Evolutionary conservation across 768 basidiomycete species (phyloP).

Genomic region (Neoboletus magnificus): DNA sequence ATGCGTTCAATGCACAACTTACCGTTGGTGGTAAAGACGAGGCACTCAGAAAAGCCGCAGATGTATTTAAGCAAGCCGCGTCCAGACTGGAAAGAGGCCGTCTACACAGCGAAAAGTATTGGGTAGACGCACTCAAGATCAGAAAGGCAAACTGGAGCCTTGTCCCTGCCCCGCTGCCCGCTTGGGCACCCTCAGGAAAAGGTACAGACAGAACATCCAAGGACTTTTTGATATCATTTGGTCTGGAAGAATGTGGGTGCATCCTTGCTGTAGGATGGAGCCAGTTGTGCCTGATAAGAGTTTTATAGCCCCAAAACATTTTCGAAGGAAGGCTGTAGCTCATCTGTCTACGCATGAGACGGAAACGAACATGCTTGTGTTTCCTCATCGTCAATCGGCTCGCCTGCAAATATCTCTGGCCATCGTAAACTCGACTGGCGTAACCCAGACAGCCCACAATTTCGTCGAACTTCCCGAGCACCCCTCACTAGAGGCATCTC

Average conservation of each 20-base stretch:
- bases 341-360: conserved; percentile 53
- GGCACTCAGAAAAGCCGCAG: conserved; percentile 69
- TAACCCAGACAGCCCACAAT: conserved; percentile 36
- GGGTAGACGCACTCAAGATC: conserved; percentile 78
- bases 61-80: conserved; percentile 67
- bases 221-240: conserved; percentile 78
- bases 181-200: conserved; percentile 66
- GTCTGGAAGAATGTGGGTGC: conserved; percentile 74
- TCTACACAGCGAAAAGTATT: conserved; percentile 66
- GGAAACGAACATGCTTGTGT: conserved; percentile 45
- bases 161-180: conserved; percentile 73
- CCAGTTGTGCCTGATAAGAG: background rate
- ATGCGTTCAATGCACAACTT: conserved; percentile 69
- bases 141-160: conserved; percentile 78
- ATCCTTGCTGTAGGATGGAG: background rate
- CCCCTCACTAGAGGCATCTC: conserved; percentile 45
- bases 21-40: conserved; percentile 79
- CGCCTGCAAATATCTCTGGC: conserved; percentile 60
- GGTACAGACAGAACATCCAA: conserved; percentile 77
- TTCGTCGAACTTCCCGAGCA: conserved; percentile 29
- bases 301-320: conserved; percentile 54
- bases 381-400: conserved; percentile 62
- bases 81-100: conserved; percentile 64
- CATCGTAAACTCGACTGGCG: conserved; percentile 34
- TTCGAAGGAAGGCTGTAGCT: conserved; percentile 70